A percentile compares a stretch with the other conserved stretches of the same genome.
phyloP scores from a whole-genome alignment of 2,329 filamentous ascomycete genomes.

The Chaetomium olivaceum region DNA sequence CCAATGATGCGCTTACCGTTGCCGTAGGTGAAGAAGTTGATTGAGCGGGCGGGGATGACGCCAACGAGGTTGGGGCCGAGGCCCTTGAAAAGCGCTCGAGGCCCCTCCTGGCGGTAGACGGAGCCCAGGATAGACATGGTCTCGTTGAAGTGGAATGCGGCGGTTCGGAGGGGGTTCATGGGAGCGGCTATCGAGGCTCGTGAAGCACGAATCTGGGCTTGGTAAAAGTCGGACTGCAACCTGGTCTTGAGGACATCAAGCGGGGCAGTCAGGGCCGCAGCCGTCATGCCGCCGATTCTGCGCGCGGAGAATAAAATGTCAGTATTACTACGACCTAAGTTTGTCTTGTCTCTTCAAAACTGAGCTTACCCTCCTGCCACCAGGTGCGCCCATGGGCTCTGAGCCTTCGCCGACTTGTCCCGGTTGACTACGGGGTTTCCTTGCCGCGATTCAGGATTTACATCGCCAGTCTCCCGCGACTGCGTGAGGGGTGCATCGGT shows the following conservation, averaged over 20 bases:
- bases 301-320: slow-evolving; percentile 7
- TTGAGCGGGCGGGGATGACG: slow-evolving; percentile 83
- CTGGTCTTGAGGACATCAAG: slow-evolving; percentile 93
- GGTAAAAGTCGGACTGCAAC: slow-evolving; percentile 92
- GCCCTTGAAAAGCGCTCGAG: slow-evolving; percentile 88
- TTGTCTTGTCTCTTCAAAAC: background rate
- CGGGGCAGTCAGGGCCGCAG: slow-evolving; percentile 88
- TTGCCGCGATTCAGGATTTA: slow-evolving; percentile 43
- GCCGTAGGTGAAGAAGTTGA: slow-evolving; percentile 92
- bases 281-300: slow-evolving; percentile 86
- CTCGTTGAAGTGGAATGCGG: slow-evolving; percentile 74
- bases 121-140: slow-evolving; percentile 82
- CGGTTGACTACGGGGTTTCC: slow-evolving; percentile 31
- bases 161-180: slow-evolving; percentile 65
- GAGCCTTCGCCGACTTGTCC: slow-evolving; percentile 51
- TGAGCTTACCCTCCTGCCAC: slow-evolving; percentile 77
- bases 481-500: slow-evolving; percentile 47
- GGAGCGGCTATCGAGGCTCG: slow-evolving; percentile 60
- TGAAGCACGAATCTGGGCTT: slow-evolving; percentile 72
- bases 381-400: slow-evolving; percentile 89
- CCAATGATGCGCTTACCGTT: slow-evolving; percentile 85
- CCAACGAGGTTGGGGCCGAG: slow-evolving; percentile 87
- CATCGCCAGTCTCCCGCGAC: slow-evolving; percentile 63
- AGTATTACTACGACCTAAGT: slow-evolving; percentile 1
- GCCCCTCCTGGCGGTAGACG: slow-evolving; percentile 79